phyloP scores from a whole-genome alignment of 805 yeast genomes.

The Spathaspora passalidarum region DNA sequence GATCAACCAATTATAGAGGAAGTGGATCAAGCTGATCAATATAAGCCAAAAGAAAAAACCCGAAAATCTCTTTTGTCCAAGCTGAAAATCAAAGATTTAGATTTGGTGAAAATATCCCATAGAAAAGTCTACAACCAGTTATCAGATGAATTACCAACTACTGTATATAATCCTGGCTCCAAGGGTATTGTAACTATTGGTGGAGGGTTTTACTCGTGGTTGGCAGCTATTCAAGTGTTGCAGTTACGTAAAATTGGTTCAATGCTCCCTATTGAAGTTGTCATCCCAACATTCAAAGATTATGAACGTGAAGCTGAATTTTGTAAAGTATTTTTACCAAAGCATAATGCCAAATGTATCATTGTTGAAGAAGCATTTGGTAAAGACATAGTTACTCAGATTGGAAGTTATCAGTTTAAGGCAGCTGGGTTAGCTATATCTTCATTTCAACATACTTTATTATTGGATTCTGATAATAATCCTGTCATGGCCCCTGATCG shows the following conservation, averaged over 20 bases:
- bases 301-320: constrained; percentile 41
- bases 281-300: constrained; percentile 40
- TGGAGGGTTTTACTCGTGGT: constrained; percentile 50
- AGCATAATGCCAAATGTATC: constrained; percentile 44
- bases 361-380: constrained; percentile 31
- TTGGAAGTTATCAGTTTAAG: constrained; percentile 50
- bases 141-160: constrained; percentile 27
- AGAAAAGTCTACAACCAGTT: constrained; percentile 3
- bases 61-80: constrained; percentile 21
- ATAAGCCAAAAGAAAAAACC: constrained; percentile 16
- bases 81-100: constrained; percentile 18
- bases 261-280: constrained; percentile 47
- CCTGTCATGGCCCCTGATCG: constrained; percentile 41
- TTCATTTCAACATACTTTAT: constrained; percentile 43
- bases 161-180: constrained; percentile 27
- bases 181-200: constrained; percentile 50
- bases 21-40: constrained; percentile 16
- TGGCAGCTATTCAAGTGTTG: constrained; percentile 44
- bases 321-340: constrained; percentile 43
- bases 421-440: constrained; percentile 62
- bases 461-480: constrained; percentile 52
- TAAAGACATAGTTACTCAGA: constrained; percentile 11
- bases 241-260: constrained; percentile 45
- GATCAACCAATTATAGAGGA: constrained; percentile 14
- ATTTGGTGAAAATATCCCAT: constrained; percentile 8